phyloP scores from a whole-genome alignment of 352 stramenopile species.

The Phytopythium cucurbitacearum region DNA sequence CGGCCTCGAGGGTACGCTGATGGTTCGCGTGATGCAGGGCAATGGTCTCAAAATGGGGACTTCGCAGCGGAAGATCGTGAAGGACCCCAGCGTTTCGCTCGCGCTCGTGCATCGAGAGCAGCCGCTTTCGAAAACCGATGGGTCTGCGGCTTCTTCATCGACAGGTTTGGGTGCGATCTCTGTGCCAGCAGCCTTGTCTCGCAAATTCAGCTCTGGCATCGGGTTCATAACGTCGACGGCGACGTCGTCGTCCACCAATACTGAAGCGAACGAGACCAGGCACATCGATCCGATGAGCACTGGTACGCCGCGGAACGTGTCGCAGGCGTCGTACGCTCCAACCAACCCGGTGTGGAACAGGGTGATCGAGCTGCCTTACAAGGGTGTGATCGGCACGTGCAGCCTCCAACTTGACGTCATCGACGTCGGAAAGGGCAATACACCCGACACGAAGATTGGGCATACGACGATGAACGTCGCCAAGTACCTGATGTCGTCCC shows the following conservation, averaged over 20 bases:
- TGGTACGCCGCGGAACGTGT: conserved; percentile 46
- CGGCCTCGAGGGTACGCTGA: conserved; percentile 54
- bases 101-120: conserved; percentile 63
- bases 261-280: background rate
- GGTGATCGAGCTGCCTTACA: conserved; percentile 71
- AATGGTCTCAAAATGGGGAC: conserved; percentile 71
- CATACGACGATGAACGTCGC: conserved; percentile 74
- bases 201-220: conserved; percentile 66
- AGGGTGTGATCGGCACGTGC: conserved; percentile 70
- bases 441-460: conserved; percentile 42
- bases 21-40: conserved; percentile 80
- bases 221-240: conserved; percentile 49
- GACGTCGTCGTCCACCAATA: conserved; percentile 4
- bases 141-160: conserved; percentile 6
- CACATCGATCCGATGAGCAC: conserved; percentile 47
- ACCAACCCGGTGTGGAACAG: conserved; percentile 83
- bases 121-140: conserved; percentile 25
- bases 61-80: conserved; percentile 62
- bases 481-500: conserved; percentile 78
- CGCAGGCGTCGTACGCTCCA: conserved; percentile 50
- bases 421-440: conserved; percentile 36
- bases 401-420: conserved; percentile 73
- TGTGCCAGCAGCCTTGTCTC: conserved; percentile 59
- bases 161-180: conserved; percentile 48
- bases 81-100: conserved; percentile 58